These are phyloP conservation scores for Suhomyces wounanorum DNA, from an alignment of 1,139 yeast species.

Conservation along the genomic window DNA sequence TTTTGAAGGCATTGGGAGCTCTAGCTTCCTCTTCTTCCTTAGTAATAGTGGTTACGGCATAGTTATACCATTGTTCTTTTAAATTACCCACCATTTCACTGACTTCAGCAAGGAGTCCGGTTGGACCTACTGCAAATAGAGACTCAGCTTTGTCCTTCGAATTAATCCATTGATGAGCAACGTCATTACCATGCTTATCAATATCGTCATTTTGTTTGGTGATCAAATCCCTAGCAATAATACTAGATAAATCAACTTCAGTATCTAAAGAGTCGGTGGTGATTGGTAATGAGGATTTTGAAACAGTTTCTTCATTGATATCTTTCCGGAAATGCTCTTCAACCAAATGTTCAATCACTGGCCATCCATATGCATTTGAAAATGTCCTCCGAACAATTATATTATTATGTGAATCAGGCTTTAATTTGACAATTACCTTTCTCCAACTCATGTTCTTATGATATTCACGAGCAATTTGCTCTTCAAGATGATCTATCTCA, in stretches of 20 bases:
- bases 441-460: constrained; percentile 88
- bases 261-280: constrained; percentile 28
- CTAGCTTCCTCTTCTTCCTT: not conserved
- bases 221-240: constrained; percentile 41
- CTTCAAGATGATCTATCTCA: constrained; percentile 53
- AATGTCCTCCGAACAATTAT: constrained; percentile 86
- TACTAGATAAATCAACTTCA: constrained; percentile 31
- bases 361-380: constrained; percentile 97
- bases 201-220: constrained; percentile 37
- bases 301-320: not conserved
- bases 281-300: not conserved
- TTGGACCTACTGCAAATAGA: constrained; percentile 67
- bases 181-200: constrained; percentile 23
- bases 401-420: constrained; percentile 96
- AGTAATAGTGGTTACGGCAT: constrained; percentile 15
- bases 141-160: constrained; percentile 49
- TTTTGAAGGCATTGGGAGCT: not conserved
- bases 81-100: constrained; percentile 51
- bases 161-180: constrained; percentile 53
- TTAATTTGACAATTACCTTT: constrained; percentile 80
- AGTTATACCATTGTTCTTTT: constrained; percentile 40
- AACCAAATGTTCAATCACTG: constrained; percentile 80
- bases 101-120: constrained; percentile 66
- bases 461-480: constrained; percentile 84
- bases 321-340: constrained; percentile 53